These are phyloP conservation scores for Chaetomiaceae sp. DNA, from an alignment of 2,329 filamentous ascomycete genomes.

Conservation along the genomic window DNA sequence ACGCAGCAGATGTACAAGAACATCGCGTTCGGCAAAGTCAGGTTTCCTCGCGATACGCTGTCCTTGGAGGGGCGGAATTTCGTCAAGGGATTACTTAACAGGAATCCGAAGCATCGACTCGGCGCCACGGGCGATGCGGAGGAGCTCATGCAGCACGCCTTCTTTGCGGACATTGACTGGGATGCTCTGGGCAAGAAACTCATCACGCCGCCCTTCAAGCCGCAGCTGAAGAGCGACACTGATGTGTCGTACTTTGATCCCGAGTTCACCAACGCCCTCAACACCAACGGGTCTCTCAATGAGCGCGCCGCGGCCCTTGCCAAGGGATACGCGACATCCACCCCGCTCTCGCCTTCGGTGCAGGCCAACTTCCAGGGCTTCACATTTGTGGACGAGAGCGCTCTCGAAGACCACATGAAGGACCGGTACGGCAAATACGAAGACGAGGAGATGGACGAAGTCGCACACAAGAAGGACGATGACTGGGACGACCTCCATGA, in stretches of 20 bases:
- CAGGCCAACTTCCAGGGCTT: conserved; percentile 98
- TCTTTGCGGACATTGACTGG: conserved; percentile 96
- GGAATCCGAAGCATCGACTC: conserved; percentile 92
- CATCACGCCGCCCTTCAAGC: conserved; percentile 94
- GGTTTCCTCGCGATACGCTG: conserved; percentile 90
- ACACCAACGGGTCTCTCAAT: conserved; percentile 82
- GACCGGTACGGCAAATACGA: conserved; percentile 43
- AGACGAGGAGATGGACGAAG: conserved; percentile 58
- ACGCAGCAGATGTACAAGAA: conserved; percentile 99
- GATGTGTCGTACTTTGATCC: conserved; percentile 98
- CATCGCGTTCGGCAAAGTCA: conserved; percentile 96
- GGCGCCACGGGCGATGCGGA: conserved; percentile 88
- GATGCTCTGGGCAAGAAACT: conserved; percentile 80
- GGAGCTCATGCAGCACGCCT: conserved; percentile 88
- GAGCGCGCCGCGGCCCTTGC: conserved; percentile 84
- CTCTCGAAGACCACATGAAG: conserved; percentile 79
- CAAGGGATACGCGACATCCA: conserved; percentile 80
- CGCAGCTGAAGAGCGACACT: conserved; percentile 89
- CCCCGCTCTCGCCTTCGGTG: conserved; percentile 87
- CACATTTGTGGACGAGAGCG: conserved; percentile 97
- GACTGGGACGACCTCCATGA: conserved; percentile 58
- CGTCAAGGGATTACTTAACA: conserved; percentile 93
- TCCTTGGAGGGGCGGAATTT: conserved; percentile 95
- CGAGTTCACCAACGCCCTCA: conserved; percentile 92
- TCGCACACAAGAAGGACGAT: conserved; percentile 40